Evolutionary conservation across 257 asterid species (phyloP).

Genomic region (Solanum acaule): DNA sequence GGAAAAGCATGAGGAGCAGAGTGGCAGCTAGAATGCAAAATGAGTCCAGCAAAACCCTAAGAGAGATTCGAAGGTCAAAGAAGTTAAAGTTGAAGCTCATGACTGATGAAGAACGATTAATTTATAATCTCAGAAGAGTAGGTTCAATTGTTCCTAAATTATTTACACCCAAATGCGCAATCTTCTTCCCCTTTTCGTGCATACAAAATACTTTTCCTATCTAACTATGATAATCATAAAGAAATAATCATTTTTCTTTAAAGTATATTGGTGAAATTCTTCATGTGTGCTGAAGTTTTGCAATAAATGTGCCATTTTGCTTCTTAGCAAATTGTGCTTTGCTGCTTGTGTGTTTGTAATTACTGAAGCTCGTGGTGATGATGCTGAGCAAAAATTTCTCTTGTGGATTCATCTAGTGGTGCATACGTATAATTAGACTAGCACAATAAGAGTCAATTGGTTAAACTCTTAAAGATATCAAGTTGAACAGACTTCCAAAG

Average conservation of each 20-base stretch:
- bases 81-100: constrained; percentile 61
- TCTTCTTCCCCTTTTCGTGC: neutral
- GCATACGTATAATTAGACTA: neutral
- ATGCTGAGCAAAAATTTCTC: neutral
- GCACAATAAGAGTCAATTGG: neutral
- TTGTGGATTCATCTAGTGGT: neutral
- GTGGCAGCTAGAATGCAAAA: constrained; percentile 77
- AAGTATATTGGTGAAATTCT: neutral
- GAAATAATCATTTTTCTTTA: neutral
- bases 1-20: constrained; percentile 91
- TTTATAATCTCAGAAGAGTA: constrained; percentile 26
- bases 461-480: neutral
- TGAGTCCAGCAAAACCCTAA: constrained; percentile 74
- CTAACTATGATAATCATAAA: neutral
- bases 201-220: neutral
- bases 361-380: neutral
- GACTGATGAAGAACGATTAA: constrained; percentile 86
- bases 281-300: neutral
- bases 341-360: neutral
- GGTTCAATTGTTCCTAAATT: neutral
- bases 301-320: neutral
- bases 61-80: constrained; percentile 83
- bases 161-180: neutral
- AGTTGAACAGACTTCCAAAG: neutral
- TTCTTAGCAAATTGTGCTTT: neutral